Evolutionary conservation across 139 green algal genomes (phyloP).

Genomic region (Nannochloris sp.): DNA sequence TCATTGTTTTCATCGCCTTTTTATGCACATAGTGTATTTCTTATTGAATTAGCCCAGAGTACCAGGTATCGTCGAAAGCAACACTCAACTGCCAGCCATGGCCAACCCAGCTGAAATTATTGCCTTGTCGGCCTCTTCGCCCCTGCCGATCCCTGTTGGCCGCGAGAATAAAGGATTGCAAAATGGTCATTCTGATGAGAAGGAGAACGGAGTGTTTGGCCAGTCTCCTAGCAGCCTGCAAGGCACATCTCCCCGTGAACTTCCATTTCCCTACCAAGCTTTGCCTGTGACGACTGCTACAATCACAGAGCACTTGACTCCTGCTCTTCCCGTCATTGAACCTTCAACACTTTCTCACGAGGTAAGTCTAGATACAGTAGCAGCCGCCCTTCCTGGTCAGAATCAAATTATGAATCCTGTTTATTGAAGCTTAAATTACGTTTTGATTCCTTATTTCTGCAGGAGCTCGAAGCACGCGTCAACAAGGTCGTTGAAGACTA

Average conservation of each 20-base stretch:
- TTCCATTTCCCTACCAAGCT: constrained; percentile 72
- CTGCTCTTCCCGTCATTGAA: constrained; percentile 56
- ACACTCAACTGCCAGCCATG: no score
- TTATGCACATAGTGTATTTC: no score
- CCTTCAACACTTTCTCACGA: constrained; percentile 33
- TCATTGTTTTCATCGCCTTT: no score
- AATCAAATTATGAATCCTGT: no score
- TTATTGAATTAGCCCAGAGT: no score
- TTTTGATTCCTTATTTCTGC: neutral
- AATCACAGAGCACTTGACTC: constrained; percentile 61
- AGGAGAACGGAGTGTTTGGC: neutral
- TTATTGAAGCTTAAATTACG: no score
- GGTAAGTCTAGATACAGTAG: no score
- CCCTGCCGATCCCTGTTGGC: neutral
- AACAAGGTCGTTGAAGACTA: constrained; percentile 68
- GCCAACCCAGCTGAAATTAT: neutral
- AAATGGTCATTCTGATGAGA: neutral
- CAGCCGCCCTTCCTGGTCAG: no score
- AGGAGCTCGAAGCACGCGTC: constrained; percentile 62
- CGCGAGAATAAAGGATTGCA: neutral
- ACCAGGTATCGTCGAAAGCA: no score
- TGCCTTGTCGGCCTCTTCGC: neutral
- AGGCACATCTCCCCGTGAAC: no score
- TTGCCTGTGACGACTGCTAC: constrained; percentile 50
- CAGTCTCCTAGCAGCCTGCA: neutral